Percentiles rank a stretch among this genome's conserved stretches.
These are phyloP conservation scores for Neurospora discreta DNA, from an alignment of 495 filamentous ascomycete genomes.

Conservation along the genomic window DNA sequence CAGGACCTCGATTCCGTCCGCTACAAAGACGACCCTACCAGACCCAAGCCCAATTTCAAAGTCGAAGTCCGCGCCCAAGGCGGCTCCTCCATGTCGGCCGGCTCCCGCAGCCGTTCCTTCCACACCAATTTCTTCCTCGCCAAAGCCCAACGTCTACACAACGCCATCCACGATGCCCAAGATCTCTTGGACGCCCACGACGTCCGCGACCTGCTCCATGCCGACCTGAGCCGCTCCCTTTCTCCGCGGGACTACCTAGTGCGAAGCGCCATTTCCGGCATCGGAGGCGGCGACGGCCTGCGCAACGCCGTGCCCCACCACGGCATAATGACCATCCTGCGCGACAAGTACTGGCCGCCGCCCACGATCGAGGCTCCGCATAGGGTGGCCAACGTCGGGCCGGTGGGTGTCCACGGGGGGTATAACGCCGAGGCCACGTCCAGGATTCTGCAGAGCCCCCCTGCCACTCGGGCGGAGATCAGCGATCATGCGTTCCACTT, in stretches of 20 bases:
- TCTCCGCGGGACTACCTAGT: not conserved
- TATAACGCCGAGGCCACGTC: slow-evolving; percentile 6
- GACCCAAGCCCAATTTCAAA: slow-evolving; percentile 4
- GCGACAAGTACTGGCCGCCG: slow-evolving; percentile 62
- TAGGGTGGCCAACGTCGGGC: slow-evolving; percentile 33
- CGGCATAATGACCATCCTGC: slow-evolving; percentile 25
- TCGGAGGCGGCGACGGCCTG: not conserved
- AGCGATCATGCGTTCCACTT: slow-evolving; percentile 60
- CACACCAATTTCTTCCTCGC: not conserved
- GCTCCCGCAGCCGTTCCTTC: not conserved
- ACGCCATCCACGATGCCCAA: not conserved
- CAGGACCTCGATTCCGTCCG: not conserved
- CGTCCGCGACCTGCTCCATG: not conserved
- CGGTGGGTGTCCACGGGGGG: slow-evolving; percentile 19
- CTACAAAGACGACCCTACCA: not conserved
- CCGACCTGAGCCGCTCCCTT: not conserved
- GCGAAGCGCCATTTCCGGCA: not conserved
- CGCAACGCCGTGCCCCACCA: slow-evolving; percentile 35
- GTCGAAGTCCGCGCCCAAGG: not conserved
- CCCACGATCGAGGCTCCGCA: slow-evolving; percentile 49
- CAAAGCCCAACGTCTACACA: not conserved
- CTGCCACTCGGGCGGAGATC: slow-evolving; percentile 35
- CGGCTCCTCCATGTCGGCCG: not conserved
- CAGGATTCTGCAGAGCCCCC: slow-evolving; percentile 21
- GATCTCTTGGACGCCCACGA: not conserved